Evolutionary conservation across 208 protist species (phyloP).

Genomic region (Leptomonas seymouri): DNA sequence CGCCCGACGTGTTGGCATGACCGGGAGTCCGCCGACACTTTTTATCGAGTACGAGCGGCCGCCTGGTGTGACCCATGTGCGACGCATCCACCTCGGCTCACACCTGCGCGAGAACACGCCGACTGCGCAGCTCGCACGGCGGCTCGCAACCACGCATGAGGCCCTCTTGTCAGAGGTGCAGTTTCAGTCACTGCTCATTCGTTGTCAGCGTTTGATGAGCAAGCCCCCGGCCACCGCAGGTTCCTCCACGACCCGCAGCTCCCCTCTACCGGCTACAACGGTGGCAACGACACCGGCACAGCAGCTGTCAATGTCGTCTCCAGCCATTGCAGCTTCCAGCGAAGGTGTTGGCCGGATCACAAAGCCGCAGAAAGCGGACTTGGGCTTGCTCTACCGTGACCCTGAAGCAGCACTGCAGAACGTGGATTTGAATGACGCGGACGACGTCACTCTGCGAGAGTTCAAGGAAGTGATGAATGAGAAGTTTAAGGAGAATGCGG

Average conservation of each 20-base stretch:
- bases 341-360: not conserved
- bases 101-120: conserved; percentile 38
- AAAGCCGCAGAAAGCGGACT: conserved; percentile 77
- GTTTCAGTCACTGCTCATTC: conserved; percentile 61
- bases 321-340: not conserved
- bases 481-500: conserved; percentile 62
- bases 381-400: conserved; percentile 88
- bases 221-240: conserved; percentile 1
- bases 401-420: conserved; percentile 84
- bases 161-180: conserved; percentile 56
- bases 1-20: conserved; percentile 44
- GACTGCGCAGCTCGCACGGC: conserved; percentile 51
- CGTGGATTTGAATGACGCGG: conserved; percentile 89
- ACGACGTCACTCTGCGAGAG: conserved; percentile 86
- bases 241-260: not conserved
- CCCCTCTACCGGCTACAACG: not conserved
- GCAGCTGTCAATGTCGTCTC: not conserved
- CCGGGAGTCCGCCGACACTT: conserved; percentile 42
- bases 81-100: conserved; percentile 44
- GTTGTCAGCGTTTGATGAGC: conserved; percentile 59
- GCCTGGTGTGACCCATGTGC: conserved; percentile 21
- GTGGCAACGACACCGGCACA: not conserved
- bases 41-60: conserved; percentile 61
- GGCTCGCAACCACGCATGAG: conserved; percentile 62
- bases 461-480: conserved; percentile 91